These are phyloP conservation scores for Trebouxia sp. DNA, from an alignment of 139 green algal species.

Conservation along the genomic window DNA sequence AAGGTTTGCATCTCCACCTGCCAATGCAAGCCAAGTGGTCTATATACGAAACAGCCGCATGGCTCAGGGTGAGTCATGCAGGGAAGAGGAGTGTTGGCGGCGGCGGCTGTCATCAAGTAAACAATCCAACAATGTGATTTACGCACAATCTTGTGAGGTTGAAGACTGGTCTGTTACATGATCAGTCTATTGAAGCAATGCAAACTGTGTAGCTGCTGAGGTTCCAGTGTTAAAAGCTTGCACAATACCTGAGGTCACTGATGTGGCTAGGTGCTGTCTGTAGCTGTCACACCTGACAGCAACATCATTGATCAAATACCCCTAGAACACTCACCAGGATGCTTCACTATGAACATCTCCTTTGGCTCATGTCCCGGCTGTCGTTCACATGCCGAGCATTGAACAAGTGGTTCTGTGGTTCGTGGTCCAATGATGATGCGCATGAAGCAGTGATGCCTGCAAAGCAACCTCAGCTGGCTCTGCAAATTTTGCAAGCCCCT, in stretches of 20 bases:
- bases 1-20: slow-evolving; percentile 9
- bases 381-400: not conserved
- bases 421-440: not conserved
- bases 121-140: not conserved
- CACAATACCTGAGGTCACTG: not conserved
- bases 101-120: not conserved
- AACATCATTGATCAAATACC: not conserved
- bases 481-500: not conserved
- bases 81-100: not conserved
- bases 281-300: not conserved
- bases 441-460: not conserved
- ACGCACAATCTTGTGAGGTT: not conserved
- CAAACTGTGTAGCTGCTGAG: too few relatives aligned
- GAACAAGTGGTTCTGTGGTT: not conserved
- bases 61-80: too few relatives aligned
- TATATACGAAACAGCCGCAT: not conserved
- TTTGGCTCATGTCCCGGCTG: slow-evolving; percentile 13
- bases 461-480: not conserved
- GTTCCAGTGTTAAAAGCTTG: too few relatives aligned
- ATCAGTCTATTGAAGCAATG: not conserved
- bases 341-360: slow-evolving; percentile 25
- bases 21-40: not conserved
- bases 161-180: not conserved
- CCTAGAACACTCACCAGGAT: slow-evolving; percentile 12
- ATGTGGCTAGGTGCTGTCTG: not conserved